A percentile compares a stretch with the other conserved stretches of the same genome.
Evolutionary conservation across 306 rosid genomes (phyloP).

Genomic region (Trifolium dubium): DNA sequence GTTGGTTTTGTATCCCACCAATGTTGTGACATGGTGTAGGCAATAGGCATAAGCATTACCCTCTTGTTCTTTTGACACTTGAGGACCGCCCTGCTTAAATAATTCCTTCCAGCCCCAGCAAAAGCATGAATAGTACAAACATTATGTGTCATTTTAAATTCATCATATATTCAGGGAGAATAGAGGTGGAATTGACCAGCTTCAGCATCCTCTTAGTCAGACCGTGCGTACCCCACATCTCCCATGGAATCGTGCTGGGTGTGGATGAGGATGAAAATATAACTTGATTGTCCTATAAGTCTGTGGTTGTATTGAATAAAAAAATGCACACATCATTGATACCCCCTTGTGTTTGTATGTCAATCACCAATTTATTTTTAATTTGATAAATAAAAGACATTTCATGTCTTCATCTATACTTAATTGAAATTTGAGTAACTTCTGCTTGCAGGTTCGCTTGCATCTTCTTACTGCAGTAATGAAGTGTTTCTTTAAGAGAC

Average conservation of each 20-base stretch:
- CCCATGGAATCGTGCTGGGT: slow-evolving; percentile 17
- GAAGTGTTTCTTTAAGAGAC: slow-evolving; percentile 99
- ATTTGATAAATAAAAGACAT: slow-evolving; percentile 11
- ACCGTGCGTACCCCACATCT: not conserved
- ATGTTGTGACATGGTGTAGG: no score
- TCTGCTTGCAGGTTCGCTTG: slow-evolving; percentile 82
- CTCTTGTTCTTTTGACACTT: slow-evolving; percentile 5
- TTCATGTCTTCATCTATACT: slow-evolving; percentile 33
- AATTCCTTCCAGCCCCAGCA: not conserved
- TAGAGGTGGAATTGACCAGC: slow-evolving; percentile 5
- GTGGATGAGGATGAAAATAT: slow-evolving; percentile 23
- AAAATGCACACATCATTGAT: slow-evolving; percentile 1
- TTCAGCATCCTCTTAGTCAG: slow-evolving; percentile 6
- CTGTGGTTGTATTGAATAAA: not conserved
- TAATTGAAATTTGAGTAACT: slow-evolving; percentile 34
- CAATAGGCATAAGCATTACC: not conserved
- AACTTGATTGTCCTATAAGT: slow-evolving; percentile 11
- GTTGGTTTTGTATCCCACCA: no score
- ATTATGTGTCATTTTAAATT: not conserved
- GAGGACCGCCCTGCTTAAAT: not conserved
- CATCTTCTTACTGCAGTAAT: slow-evolving; percentile 97
- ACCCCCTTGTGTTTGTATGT: not conserved
- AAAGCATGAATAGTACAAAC: slow-evolving; percentile 1
- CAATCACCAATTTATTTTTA: not conserved
- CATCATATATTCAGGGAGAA: slow-evolving; percentile 12